phyloP scores from a whole-genome alignment of 805 yeast species.

The Yarrowia sp. region DNA sequence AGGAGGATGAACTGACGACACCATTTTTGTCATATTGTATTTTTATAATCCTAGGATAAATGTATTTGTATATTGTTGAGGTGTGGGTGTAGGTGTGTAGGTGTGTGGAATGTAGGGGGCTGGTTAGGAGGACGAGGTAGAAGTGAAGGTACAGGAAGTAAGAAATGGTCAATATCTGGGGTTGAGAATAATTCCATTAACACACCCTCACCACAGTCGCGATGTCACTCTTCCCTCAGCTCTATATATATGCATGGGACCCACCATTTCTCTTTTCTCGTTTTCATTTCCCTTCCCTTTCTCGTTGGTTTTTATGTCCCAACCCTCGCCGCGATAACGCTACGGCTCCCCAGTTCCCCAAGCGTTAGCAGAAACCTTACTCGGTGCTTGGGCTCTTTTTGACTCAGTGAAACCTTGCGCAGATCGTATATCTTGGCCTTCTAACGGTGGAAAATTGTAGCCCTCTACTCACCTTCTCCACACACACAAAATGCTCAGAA shows the following conservation, averaged over 20 bases:
- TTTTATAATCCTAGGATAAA: conserved; percentile 19
- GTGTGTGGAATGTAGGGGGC: conserved; percentile 11
- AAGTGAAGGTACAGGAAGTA: too few relatives aligned
- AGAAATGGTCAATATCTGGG: too few relatives aligned
- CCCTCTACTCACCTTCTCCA: background rate
- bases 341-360: conserved; percentile 18
- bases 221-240: too few relatives aligned
- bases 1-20: background rate
- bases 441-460: background rate
- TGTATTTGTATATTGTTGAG: conserved; percentile 28
- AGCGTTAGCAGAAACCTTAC: conserved; percentile 31
- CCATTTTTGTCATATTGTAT: conserved; percentile 22
- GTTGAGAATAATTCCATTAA: too few relatives aligned
- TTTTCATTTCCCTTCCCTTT: background rate
- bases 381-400: conserved; percentile 23
- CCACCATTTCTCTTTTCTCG: background rate
- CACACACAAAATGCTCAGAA: conserved; percentile 21
- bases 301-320: background rate
- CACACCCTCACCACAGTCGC: too few relatives aligned
- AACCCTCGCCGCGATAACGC: conserved; percentile 36
- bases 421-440: conserved; percentile 28
- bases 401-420: conserved; percentile 39
- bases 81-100: background rate
- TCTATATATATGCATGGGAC: background rate
- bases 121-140: background rate